Percentiles rank a stretch among this genome's conserved stretches.
Conservation (phyloP, 2,329 filamentous ascomycete species). For the Aureobasidium melanogenum region DNA sequence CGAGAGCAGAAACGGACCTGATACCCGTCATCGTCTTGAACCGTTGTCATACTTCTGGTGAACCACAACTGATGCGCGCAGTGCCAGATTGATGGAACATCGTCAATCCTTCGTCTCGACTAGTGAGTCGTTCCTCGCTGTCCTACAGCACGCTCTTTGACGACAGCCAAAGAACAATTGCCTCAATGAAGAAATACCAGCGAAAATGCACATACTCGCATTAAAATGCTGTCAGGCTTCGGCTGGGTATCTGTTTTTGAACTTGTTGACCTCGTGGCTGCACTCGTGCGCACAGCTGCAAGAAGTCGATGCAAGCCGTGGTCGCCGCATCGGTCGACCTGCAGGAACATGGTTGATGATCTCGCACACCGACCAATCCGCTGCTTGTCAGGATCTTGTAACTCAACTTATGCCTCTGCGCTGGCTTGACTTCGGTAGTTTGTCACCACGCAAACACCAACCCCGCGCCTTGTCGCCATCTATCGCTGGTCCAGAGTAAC, state of each 20-base stretch:
- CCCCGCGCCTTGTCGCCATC: not conserved
- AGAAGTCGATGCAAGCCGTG: slow-evolving; percentile 6
- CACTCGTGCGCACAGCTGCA: slow-evolving; percentile 2
- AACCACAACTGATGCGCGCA: not conserved
- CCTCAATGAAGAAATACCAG: not conserved
- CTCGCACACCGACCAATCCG: not conserved
- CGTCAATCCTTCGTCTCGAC: not conserved
- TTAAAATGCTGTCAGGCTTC: not conserved
- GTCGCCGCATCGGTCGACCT: slow-evolving; percentile 9
- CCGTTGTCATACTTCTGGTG: slow-evolving; percentile 3
- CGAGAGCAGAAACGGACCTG: slow-evolving; percentile 2
- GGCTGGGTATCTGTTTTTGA: not conserved
- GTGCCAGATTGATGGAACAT: not conserved
- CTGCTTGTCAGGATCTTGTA: not conserved
- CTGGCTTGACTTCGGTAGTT: slow-evolving; percentile 7
- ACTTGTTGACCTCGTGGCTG: slow-evolving; percentile 5
- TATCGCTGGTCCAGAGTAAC: not conserved
- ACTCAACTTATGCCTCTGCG: slow-evolving; percentile 2
- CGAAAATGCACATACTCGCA: not conserved
- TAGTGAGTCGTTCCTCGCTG: not conserved
- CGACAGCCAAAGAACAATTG: not conserved
- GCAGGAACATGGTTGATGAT: slow-evolving; percentile 7
- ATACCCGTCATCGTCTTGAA: slow-evolving; percentile 2
- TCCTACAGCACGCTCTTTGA: not conserved
- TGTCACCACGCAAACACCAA: not conserved